Base-by-base conservation (phyloP, 2,329 filamentous ascomycete genomes). In the Elsinoe batatas region DNA sequence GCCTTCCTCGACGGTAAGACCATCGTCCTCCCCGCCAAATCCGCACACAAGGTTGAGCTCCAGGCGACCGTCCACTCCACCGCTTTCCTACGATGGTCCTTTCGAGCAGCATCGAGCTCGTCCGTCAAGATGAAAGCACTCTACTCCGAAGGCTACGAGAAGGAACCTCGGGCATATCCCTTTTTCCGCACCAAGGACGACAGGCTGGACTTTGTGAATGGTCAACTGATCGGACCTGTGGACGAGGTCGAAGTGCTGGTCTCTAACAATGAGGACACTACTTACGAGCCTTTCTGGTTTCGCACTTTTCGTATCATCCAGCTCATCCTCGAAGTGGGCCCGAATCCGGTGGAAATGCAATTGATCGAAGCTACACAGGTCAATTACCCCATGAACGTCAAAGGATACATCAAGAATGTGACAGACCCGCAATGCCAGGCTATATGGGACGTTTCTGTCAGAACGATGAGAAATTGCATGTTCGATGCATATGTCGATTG, bases 241-340 rank as follows among this genome's bases (percentile, higher is more conserved):
- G 71, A 74, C 46, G 66, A 68, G 5, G 64, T 66, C 0, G 59
- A 51, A 0, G 50, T 72, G 6, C 60, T 68, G n/a, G 36, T 69
- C 1, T 44, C 59, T 0, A 56, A 47, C 2, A 22, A 15, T 0
- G 22, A 62, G 11, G 49, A 33, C 2, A 53, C 58, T 3, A 36
- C 15, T 20, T 72, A 71, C 46, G 68, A 71, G 44, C 71, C 71
- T 1, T 72, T 72, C 54, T 71, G 69, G 68, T 74, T 73, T 55
- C 67, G 71, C 11, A 72, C 71, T 0, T 72, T 73, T 30, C 67
- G 69, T 1, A 49, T 72, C 5, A 46, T 72, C 11, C 59, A 64
- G 2, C 46, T 72, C 0, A 59, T 66, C 10, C 12, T 49, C 5
- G 11, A 49, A 4, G 44, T 49, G 20, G 65, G 63, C 1, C 5